Percentiles rank a stretch among this genome's conserved stretches.
phyloP scores from a whole-genome alignment of 164 flowering plant species.

The Hamamelis virginiana region DNA sequence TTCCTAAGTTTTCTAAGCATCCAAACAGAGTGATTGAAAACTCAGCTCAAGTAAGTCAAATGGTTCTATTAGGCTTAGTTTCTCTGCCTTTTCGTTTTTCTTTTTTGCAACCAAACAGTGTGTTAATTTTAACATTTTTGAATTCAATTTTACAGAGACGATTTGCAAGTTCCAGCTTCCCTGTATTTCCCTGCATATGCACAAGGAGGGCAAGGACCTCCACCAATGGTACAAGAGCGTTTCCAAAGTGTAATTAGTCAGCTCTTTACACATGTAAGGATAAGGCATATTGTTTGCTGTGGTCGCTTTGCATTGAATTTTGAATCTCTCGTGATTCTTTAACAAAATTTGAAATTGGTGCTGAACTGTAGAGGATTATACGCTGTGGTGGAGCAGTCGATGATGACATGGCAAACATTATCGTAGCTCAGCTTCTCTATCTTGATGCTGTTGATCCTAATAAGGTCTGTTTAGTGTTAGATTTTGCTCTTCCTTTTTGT shows the following conservation, averaged over 20 bases:
- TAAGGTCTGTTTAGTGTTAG: constrained; percentile 49
- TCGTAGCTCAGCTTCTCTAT: constrained; percentile 92
- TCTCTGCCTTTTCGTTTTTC: too few relatives aligned
- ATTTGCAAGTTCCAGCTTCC: constrained; percentile 69
- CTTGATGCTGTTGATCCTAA: constrained; percentile 92
- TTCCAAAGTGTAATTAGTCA: constrained; percentile 86
- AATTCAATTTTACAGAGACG: constrained; percentile 54
- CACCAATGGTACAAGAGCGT: constrained; percentile 83
- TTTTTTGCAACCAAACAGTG: too few relatives aligned
- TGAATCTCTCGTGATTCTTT: background rate
- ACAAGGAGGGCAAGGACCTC: constrained; percentile 64
- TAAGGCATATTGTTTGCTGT: background rate
- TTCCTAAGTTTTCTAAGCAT: too few relatives aligned
- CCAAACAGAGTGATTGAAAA: too few relatives aligned
- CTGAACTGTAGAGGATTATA: constrained; percentile 67
- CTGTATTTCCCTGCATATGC: constrained; percentile 66
- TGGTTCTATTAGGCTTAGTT: constrained; percentile 17
- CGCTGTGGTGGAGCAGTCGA: constrained; percentile 98
- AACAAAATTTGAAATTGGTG: background rate
- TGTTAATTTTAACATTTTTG: too few relatives aligned
- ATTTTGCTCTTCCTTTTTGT: too few relatives aligned
- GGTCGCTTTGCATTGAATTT: background rate
- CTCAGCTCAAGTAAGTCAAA: background rate
- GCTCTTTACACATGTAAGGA: constrained; percentile 85
- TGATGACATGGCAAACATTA: constrained; percentile 94